Evolutionary conservation across 73 alveolate genomes (phyloP).

Genomic region (Uronychia setigera): DNA sequence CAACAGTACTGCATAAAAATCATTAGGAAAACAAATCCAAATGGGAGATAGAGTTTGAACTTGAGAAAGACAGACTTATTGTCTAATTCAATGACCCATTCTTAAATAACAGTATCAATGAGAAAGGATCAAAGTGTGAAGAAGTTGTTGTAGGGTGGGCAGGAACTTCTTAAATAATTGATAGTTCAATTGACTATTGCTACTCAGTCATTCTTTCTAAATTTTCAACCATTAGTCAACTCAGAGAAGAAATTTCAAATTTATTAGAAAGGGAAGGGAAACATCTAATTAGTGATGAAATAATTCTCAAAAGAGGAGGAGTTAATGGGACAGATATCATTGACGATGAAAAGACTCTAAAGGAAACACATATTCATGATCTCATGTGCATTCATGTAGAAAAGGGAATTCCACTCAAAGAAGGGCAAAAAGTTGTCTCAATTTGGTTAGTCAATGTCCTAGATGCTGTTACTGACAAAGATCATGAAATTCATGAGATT

Average conservation of each 20-base stretch:
- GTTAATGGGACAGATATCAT: neutral
- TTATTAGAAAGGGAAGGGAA: too few species aligned
- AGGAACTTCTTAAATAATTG: neutral
- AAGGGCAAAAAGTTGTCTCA: neutral
- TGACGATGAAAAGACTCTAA: neutral
- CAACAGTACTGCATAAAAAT: neutral
- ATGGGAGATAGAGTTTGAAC: conserved; percentile 56
- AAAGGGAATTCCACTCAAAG: neutral
- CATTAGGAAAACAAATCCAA: too few species aligned
- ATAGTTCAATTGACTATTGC: neutral
- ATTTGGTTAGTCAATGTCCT: too few species aligned
- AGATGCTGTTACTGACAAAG: too few species aligned
- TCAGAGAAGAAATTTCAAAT: neutral
- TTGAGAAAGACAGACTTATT: conserved; percentile 31
- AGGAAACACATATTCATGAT: neutral
- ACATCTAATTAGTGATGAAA: neutral
- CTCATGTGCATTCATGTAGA: neutral
- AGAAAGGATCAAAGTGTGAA: too few species aligned
- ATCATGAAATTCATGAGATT: too few species aligned
- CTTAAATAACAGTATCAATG: too few species aligned
- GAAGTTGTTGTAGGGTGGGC: neutral
- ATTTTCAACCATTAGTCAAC: neutral
- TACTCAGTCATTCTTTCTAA: neutral
- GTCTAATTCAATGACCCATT: conserved; percentile 27
- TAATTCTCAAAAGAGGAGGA: neutral